A percentile compares a stretch with the other conserved stretches of the same genome.
These are phyloP conservation scores for Huntiella decipiens DNA, from an alignment of 2,329 filamentous ascomycete species.

Conservation along the genomic window DNA sequence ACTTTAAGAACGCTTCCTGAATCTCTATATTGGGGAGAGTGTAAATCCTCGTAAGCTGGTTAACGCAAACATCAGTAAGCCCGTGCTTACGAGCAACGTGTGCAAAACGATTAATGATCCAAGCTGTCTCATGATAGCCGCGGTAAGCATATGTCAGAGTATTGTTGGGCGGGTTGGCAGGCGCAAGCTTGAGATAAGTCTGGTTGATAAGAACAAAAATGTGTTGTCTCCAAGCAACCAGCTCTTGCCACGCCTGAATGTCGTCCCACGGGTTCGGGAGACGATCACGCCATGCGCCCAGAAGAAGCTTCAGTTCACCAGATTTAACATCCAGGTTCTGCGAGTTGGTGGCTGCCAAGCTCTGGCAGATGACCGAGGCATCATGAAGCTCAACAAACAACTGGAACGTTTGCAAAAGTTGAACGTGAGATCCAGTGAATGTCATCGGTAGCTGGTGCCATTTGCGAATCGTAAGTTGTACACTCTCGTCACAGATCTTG, in stretches of 20 bases:
- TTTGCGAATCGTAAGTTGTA: constrained; percentile 90
- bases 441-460: constrained; percentile 95
- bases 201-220: constrained; percentile 95
- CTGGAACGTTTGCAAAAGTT: constrained; percentile 92
- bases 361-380: constrained; percentile 88
- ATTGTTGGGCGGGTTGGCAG: constrained; percentile 53
- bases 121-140: constrained; percentile 95
- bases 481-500: constrained; percentile 84
- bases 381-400: constrained; percentile 94
- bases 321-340: constrained; percentile 84
- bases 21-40: constrained; percentile 98
- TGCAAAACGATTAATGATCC: constrained; percentile 98
- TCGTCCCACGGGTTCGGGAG: constrained; percentile 98
- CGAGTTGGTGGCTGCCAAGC: constrained; percentile 66
- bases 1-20: constrained; percentile 92
- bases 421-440: constrained; percentile 88
- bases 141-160: constrained; percentile 88
- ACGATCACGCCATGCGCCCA: constrained; percentile 88
- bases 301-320: constrained; percentile 79
- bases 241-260: constrained; percentile 96
- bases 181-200: constrained; percentile 74
- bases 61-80: constrained; percentile 92
- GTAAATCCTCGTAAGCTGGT: constrained; percentile 91
- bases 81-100: constrained; percentile 96
- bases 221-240: constrained; percentile 98